Conservation (phyloP, 768 basidiomycete species). For the Trichaptum fuscoviolaceum region DNA sequence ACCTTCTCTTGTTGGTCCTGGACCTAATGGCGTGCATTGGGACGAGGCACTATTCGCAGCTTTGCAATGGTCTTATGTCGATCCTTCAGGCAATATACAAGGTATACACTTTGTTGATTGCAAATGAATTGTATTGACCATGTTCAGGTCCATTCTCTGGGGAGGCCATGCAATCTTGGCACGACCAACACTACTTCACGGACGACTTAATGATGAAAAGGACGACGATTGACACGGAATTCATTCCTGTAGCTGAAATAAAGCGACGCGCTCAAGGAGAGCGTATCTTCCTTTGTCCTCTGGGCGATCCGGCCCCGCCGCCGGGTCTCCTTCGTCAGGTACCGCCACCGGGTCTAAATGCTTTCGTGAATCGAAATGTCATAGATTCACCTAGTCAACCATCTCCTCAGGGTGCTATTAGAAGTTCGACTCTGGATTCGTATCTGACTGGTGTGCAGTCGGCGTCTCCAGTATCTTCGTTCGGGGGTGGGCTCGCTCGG, state of each 20-base stretch:
- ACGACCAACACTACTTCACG: conserved; percentile 83
- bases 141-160: conserved; percentile 80
- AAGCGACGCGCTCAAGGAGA: conserved; percentile 46
- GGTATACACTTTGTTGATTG: conserved; percentile 38
- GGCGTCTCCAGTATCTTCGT: conserved; percentile 70
- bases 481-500: conserved; percentile 49
- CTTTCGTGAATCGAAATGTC: conserved; percentile 32
- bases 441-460: conserved; percentile 48
- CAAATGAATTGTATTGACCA: conserved; percentile 7
- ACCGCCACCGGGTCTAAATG: conserved; percentile 6
- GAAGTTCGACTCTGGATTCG: conserved; percentile 60
- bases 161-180: conserved; percentile 92
- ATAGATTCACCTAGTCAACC: conserved; percentile 62
- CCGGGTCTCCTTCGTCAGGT: conserved; percentile 30
- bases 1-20: neutral
- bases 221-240: conserved; percentile 60
- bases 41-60: conserved; percentile 41
- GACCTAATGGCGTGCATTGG: conserved; percentile 4
- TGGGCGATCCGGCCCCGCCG: conserved; percentile 39
- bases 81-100: conserved; percentile 89
- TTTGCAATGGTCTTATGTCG: conserved; percentile 88
- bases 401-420: conserved; percentile 53
- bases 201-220: conserved; percentile 82
- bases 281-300: conserved; percentile 60
- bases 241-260: conserved; percentile 60